phyloP scores from a whole-genome alignment of 83 land plant genomes.

The Diphasiastrum complanatum region DNA sequence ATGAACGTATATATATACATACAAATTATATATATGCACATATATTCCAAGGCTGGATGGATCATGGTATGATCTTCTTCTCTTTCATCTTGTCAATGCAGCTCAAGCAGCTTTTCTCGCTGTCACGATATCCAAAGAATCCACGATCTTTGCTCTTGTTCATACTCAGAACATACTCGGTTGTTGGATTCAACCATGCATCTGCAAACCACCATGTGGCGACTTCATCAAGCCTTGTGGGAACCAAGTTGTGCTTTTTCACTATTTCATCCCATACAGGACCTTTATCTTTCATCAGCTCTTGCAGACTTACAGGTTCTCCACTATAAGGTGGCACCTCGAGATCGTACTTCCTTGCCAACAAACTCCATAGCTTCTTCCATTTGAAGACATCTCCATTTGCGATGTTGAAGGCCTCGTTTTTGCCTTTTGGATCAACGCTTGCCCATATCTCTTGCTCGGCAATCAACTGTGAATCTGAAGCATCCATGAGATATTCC shows the following conservation, averaged over 20 bases:
- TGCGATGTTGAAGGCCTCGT: slow-evolving; percentile 58
- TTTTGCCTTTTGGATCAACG: slow-evolving; percentile 43
- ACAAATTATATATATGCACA: too few species aligned
- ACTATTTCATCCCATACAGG: slow-evolving; percentile 67
- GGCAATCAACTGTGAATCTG: slow-evolving; percentile 62
- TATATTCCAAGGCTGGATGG: too few species aligned
- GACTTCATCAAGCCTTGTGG: slow-evolving; percentile 47
- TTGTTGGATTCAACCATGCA: not conserved
- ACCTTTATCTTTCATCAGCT: slow-evolving; percentile 51
- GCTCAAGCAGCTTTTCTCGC: slow-evolving; percentile 27
- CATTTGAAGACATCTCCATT: slow-evolving; percentile 75
- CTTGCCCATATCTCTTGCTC: slow-evolving; percentile 79
- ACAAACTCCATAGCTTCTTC: slow-evolving; percentile 53
- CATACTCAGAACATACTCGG: slow-evolving; percentile 31
- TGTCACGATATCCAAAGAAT: slow-evolving; percentile 55
- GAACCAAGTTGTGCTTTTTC: slow-evolving; percentile 31
- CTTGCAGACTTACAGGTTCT: slow-evolving; percentile 31
- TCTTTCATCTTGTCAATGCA: slow-evolving; percentile 61
- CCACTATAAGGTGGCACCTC: slow-evolving; percentile 26
- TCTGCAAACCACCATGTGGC: slow-evolving; percentile 52
- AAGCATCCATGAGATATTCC: slow-evolving; percentile 38
- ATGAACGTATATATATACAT: too few species aligned
- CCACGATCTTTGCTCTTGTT: slow-evolving; percentile 83
- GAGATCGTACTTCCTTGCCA: slow-evolving; percentile 56
- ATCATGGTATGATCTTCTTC: slow-evolving; percentile 54